A percentile compares a stretch with the other conserved stretches of the same genome.
Conservation (phyloP, 768 basidiomycete genomes). For the Mycena vitilis region DNA sequence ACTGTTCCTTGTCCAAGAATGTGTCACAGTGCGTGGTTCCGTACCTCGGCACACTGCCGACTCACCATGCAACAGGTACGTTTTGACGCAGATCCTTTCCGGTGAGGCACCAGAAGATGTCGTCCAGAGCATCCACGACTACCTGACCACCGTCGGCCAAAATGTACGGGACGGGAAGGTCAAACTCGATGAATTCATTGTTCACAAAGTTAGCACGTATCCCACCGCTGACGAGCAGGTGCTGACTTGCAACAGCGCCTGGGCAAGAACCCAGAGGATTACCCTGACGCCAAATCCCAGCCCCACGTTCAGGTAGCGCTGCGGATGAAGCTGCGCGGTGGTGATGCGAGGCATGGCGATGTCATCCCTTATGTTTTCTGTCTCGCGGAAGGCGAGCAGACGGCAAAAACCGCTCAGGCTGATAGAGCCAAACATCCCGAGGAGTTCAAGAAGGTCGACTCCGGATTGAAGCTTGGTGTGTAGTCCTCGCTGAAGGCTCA, state of each 20-base stretch:
- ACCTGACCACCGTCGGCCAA: conserved; percentile 80
- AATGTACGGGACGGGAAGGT: conserved; percentile 82
- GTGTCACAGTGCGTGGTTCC: conserved; percentile 82
- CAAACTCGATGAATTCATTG: conserved; percentile 93
- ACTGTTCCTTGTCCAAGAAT: conserved; percentile 89
- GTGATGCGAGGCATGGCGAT: conserved; percentile 85
- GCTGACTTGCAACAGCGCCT: conserved; percentile 69
- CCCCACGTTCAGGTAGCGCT: conserved; percentile 98
- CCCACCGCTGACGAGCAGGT: not conserved
- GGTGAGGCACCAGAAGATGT: conserved; percentile 92
- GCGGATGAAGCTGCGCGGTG: conserved; percentile 87
- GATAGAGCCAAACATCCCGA: conserved; percentile 95
- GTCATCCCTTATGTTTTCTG: conserved; percentile 98
- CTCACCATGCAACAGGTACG: conserved; percentile 66
- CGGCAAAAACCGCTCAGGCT: conserved; percentile 81
- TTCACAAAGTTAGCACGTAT: conserved; percentile 80
- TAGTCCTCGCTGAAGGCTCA: not conserved
- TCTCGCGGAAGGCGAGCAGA: conserved; percentile 75
- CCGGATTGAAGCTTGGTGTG: conserved; percentile 80
- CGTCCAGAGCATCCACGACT: conserved; percentile 93
- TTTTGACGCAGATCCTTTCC: conserved; percentile 90
- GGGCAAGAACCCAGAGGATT: conserved; percentile 96
- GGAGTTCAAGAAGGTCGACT: conserved; percentile 78
- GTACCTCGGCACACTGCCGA: not conserved
- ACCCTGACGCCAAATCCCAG: conserved; percentile 93